These are phyloP conservation scores for Cadophora gregata DNA, from an alignment of 2,329 filamentous ascomycete species.

Conservation along the genomic window DNA sequence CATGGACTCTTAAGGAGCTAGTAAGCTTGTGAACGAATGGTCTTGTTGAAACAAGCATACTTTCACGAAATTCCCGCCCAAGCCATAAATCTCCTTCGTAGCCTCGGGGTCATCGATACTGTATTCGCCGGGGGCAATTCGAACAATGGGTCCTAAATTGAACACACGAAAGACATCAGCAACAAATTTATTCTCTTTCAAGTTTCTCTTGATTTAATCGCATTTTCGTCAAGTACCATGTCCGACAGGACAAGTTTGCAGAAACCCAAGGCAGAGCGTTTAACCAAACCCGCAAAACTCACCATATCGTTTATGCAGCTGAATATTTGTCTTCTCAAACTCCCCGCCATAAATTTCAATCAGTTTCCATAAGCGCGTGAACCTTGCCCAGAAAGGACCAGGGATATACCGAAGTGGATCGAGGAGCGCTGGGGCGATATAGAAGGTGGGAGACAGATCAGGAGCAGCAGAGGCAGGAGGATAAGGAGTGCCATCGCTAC, in stretches of 20 bases:
- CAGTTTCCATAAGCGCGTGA: constrained; percentile 53
- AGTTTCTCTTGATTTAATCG: no score
- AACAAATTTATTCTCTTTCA: no score
- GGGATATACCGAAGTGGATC: constrained; percentile 44
- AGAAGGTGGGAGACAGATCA: not conserved
- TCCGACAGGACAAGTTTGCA: no score
- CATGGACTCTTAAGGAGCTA: constrained; percentile 28
- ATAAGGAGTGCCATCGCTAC: not conserved
- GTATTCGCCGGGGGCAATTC: constrained; percentile 55
- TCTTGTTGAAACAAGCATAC: constrained; percentile 1
- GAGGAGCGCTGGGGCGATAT: not conserved
- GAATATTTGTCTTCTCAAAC: constrained; percentile 49
- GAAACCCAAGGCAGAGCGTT: no score
- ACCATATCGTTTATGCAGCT: constrained; percentile 50
- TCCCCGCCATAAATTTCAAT: constrained; percentile 45
- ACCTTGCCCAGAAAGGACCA: constrained; percentile 52
- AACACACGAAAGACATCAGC: not conserved
- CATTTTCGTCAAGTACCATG: no score
- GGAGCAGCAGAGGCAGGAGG: not conserved
- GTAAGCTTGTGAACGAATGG: not conserved
- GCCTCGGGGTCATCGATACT: constrained; percentile 51
- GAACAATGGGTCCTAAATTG: constrained; percentile 48
- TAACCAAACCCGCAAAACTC: not conserved
- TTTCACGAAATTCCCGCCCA: constrained; percentile 49
- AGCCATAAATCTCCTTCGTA: constrained; percentile 50